phyloP scores from a whole-genome alignment of 768 basidiomycete species.

The Naganishia vishniacii region DNA sequence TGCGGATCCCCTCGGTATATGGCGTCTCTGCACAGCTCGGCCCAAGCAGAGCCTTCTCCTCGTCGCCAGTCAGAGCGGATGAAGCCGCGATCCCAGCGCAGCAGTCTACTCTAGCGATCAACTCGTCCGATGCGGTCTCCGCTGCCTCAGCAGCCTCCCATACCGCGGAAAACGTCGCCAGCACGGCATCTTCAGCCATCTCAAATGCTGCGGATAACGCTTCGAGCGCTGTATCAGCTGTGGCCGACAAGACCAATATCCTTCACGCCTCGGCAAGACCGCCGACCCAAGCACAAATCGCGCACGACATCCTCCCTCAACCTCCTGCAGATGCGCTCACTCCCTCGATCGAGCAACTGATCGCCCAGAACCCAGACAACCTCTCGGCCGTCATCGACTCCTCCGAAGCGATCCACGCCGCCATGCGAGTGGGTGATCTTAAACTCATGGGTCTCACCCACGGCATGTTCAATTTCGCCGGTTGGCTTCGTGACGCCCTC shows the following conservation, averaged over 20 bases:
- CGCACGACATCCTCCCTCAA: conserved; percentile 25
- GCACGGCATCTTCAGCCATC: too few species aligned
- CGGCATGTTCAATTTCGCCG: conserved; percentile 35
- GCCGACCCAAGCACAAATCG: conserved; percentile 7
- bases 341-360: conserved; percentile 24
- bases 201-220: too few species aligned
- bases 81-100: neutral
- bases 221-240: too few species aligned
- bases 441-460: conserved; percentile 41
- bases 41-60: neutral
- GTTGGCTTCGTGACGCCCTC: conserved; percentile 42
- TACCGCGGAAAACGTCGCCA: neutral
- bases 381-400: conserved; percentile 41
- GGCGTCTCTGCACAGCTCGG: neutral
- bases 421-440: conserved; percentile 41
- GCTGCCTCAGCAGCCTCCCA: neutral
- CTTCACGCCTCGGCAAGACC: conserved; percentile 9
- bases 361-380: conserved; percentile 34
- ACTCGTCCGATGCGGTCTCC: neutral
- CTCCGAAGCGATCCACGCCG: conserved; percentile 43
- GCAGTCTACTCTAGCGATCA: neutral
- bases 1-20: too few species aligned
- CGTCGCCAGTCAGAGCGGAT: neutral
- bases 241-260: neutral
- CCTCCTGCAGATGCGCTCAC: conserved; percentile 22